Evolutionary conservation across 768 basidiomycete genomes (phyloP).

Genomic region (Lepiota brunneoincarnata): DNA sequence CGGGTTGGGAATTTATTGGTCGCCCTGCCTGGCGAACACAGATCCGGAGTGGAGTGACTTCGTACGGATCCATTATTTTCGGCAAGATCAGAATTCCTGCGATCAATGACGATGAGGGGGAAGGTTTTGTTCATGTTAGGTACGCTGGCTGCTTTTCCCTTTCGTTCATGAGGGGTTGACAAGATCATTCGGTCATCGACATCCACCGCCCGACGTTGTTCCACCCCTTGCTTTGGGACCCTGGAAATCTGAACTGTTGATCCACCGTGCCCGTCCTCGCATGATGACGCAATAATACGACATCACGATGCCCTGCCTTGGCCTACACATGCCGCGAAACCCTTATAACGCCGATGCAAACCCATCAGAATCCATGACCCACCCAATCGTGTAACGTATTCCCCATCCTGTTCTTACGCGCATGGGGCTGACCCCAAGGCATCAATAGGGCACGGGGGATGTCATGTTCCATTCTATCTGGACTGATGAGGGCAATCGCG

Average conservation of each 20-base stretch:
- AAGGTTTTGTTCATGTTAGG: slow-evolving; percentile 73
- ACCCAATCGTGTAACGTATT: slow-evolving; percentile 57
- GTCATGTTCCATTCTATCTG: slow-evolving; percentile 71
- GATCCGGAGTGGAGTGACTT: slow-evolving; percentile 54
- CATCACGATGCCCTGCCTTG: neutral
- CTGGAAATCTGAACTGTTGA: slow-evolving; percentile 6
- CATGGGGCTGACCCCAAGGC: slow-evolving; percentile 3
- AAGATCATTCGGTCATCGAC: neutral
- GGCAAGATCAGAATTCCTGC: slow-evolving; percentile 76
- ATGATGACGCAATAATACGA: slow-evolving; percentile 8
- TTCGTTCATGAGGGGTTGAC: neutral
- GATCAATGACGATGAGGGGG: slow-evolving; percentile 57
- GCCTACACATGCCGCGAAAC: slow-evolving; percentile 1
- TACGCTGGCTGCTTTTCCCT: slow-evolving; percentile 24
- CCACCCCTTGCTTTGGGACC: slow-evolving; percentile 3
- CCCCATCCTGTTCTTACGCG: neutral
- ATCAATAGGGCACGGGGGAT: slow-evolving; percentile 55
- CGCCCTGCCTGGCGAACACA: slow-evolving; percentile 10
- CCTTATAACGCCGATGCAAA: slow-evolving; percentile 6
- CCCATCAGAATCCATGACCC: slow-evolving; percentile 67
- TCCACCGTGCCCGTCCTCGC: neutral
- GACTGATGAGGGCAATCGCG: slow-evolving; percentile 53
- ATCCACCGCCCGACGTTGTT: neutral
- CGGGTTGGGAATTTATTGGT: neutral
- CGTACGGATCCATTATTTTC: slow-evolving; percentile 69